Conservation (phyloP, 371 early-diverging fungal species). For the Sporodiniella umbellata region DNA sequence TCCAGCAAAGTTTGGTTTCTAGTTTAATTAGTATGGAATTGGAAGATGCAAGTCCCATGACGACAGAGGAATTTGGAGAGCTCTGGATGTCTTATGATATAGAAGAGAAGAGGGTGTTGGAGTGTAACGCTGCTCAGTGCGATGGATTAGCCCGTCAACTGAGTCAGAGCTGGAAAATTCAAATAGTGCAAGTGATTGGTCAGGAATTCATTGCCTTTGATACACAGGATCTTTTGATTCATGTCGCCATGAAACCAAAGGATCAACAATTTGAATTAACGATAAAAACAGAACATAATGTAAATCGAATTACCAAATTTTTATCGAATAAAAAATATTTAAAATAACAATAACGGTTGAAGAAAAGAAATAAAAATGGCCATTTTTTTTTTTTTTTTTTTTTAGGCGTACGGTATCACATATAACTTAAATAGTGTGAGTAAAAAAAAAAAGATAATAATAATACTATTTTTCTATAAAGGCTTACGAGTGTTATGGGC, state of each 20-base stretch:
- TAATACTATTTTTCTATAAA: not conserved
- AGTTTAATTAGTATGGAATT: conserved; percentile 26
- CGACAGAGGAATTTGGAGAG: conserved; percentile 24
- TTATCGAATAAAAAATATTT: conserved; percentile 7
- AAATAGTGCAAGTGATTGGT: conserved; percentile 28
- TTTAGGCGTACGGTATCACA: conserved; percentile 77
- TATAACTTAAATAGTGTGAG: not conserved
- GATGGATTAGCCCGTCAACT: conserved; percentile 10
- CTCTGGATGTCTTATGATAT: conserved; percentile 21
- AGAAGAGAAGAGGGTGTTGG: conserved; percentile 13
- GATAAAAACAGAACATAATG: conserved; percentile 6
- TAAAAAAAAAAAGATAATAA: not conserved
- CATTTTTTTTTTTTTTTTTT: too few relatives aligned
- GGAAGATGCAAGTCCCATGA: conserved; percentile 1
- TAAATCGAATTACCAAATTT: conserved; percentile 2
- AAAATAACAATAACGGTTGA: conserved; percentile 89
- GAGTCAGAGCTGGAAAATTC: conserved; percentile 15
- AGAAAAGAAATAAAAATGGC: too few relatives aligned
- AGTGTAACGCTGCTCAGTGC: conserved; percentile 11
- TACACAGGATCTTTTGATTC: conserved; percentile 11
- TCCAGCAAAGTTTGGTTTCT: conserved; percentile 9
- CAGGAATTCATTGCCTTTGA: conserved; percentile 31
- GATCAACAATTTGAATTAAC: conserved; percentile 19
- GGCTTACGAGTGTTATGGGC: conserved; percentile 21
- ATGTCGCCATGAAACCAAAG: conserved; percentile 17